Evolutionary conservation across 2,329 filamentous ascomycete species (phyloP).

Genomic region (Shiraia sp.): DNA sequence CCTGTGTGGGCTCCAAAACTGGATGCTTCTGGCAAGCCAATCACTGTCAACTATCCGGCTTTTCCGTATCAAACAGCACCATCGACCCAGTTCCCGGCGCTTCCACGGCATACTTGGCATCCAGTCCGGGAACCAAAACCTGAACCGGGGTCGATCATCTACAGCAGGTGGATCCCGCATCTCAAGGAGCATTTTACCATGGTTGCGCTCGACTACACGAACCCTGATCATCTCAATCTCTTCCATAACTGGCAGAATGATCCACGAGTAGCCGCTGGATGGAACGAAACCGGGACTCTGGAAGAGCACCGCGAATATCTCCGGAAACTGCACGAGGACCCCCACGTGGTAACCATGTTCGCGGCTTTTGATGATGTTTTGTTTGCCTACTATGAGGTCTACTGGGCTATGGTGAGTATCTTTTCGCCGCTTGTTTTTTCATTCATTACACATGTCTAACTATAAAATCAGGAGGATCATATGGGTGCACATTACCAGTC

Average conservation of each 20-base stretch:
- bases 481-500: constrained; percentile 63
- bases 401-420: constrained; percentile 68
- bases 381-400: constrained; percentile 81
- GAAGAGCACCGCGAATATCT: constrained; percentile 76
- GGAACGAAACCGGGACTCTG: constrained; percentile 77
- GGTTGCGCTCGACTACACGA: constrained; percentile 69
- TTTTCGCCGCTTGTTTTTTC: background rate
- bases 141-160: constrained; percentile 68
- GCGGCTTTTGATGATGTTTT: constrained; percentile 70
- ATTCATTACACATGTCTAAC: constrained; percentile 16
- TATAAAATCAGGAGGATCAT: constrained; percentile 56
- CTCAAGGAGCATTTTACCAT: constrained; percentile 77
- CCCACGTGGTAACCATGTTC: constrained; percentile 71
- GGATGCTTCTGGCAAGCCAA: constrained; percentile 40
- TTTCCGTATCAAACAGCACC: constrained; percentile 51
- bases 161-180: constrained; percentile 79
- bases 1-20: constrained; percentile 46
- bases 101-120: constrained; percentile 65
- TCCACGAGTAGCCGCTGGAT: constrained; percentile 76
- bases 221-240: constrained; percentile 66
- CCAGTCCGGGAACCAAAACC: constrained; percentile 75
- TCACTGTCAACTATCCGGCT: constrained; percentile 47
- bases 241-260: constrained; percentile 86
- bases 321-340: constrained; percentile 68
- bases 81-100: constrained; percentile 52